Conservation (phyloP, 352 stramenopile species). For the Pythium monospermum region DNA sequence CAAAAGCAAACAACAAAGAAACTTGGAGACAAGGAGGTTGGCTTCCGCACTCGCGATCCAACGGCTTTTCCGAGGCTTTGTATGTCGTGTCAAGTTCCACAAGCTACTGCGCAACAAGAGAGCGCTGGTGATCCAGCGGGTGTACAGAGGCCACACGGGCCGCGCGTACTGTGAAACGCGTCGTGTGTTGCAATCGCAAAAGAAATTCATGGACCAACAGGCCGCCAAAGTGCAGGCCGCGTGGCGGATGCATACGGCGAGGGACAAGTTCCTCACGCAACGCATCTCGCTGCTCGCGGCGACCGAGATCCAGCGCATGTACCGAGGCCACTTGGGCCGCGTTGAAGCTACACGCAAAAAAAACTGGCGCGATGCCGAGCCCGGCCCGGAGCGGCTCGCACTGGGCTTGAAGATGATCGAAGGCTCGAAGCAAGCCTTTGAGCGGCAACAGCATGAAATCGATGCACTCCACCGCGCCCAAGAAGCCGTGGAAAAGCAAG, state of each 20-base stretch:
- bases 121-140: constrained; percentile 49
- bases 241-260: constrained; percentile 81
- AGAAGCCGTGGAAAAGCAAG: constrained; percentile 81
- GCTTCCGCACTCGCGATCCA: constrained; percentile 51
- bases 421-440: constrained; percentile 90
- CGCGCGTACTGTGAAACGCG: constrained; percentile 34
- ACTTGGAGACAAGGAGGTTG: constrained; percentile 17
- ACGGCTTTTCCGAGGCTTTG: constrained; percentile 58
- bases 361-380: constrained; percentile 84
- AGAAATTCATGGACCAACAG: constrained; percentile 44
- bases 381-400: constrained; percentile 85
- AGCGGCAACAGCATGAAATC: constrained; percentile 89
- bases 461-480: constrained; percentile 90
- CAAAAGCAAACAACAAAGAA: constrained; percentile 17
- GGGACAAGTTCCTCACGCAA: constrained; percentile 57
- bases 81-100: constrained; percentile 43
- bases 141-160: constrained; percentile 67
- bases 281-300: constrained; percentile 73
- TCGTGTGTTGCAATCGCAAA: constrained; percentile 32
- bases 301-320: constrained; percentile 88
- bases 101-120: constrained; percentile 40
- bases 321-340: constrained; percentile 79
- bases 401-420: constrained; percentile 91
- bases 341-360: constrained; percentile 55
- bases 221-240: constrained; percentile 84